These are phyloP conservation scores for Lentinus brumalis DNA, from an alignment of 768 basidiomycete species.

Conservation along the genomic window DNA sequence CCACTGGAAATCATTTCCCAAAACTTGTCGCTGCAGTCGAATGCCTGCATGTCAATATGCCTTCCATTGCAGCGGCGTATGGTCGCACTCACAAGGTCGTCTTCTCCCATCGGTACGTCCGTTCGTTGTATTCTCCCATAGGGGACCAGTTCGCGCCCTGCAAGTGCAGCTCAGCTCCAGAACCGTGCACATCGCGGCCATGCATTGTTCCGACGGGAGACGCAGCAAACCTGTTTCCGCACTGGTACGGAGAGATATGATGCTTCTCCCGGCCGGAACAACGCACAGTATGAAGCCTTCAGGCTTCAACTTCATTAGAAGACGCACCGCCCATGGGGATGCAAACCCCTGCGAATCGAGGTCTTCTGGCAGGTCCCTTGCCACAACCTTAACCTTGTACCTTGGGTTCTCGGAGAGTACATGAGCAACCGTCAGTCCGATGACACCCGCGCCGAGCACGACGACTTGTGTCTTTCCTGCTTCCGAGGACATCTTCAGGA, in stretches of 20 bases:
- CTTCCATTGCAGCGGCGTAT: background rate
- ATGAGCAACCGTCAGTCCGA: conserved; percentile 46
- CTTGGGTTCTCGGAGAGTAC: conserved; percentile 31
- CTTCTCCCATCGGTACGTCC: conserved; percentile 40
- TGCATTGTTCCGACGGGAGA: background rate
- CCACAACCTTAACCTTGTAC: conserved; percentile 38
- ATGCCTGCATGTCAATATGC: background rate
- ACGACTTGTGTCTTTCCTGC: conserved; percentile 27
- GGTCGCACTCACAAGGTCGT: conserved; percentile 41
- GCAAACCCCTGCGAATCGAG: conserved; percentile 47
- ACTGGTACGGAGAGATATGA: background rate
- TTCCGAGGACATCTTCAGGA: background rate
- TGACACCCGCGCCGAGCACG: conserved; percentile 46
- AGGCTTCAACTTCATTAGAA: background rate
- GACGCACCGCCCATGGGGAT: conserved; percentile 52
- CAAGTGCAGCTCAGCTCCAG: no score
- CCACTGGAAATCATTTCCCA: conserved; percentile 50
- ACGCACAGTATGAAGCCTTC: background rate
- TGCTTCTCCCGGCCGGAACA: conserved; percentile 37
- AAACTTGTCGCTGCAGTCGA: conserved; percentile 40
- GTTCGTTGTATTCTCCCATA: conserved; percentile 35
- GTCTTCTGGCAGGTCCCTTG: conserved; percentile 43
- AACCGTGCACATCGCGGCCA: no score
- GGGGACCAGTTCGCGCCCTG: conserved; percentile 54
- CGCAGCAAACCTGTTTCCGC: background rate